A percentile compares a stretch with the other conserved stretches of the same genome.
Evolutionary conservation across 495 filamentous ascomycete species (phyloP).

Genomic region (Penicillium longicatenatum): DNA sequence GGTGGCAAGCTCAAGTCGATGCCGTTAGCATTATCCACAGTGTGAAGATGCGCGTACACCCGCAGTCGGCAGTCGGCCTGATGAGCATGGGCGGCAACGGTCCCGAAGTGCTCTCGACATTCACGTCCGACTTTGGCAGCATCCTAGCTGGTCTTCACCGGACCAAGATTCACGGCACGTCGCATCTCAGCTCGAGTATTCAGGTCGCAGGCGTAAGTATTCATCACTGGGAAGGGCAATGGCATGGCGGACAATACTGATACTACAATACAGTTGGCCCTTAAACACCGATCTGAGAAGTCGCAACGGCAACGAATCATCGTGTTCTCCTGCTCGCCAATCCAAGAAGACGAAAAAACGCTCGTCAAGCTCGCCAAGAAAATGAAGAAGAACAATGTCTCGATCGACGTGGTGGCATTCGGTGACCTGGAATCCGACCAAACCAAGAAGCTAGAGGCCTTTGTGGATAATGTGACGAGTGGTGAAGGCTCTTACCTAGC

Average conservation of each 20-base stretch:
- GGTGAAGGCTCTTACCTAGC: conserved; percentile 88
- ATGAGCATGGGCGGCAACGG: conserved; percentile 99
- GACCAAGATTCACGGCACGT: conserved; percentile 87
- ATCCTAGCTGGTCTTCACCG: conserved; percentile 90
- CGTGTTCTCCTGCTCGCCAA: conserved; percentile 90
- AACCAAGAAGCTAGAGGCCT: conserved; percentile 87
- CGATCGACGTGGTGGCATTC: conserved; percentile 91
- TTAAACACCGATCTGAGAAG: conserved; percentile 98
- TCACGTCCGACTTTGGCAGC: conserved; percentile 93
- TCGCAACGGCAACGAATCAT: conserved; percentile 93
- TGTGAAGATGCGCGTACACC: conserved; percentile 89
- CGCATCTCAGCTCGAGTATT: conserved; percentile 88
- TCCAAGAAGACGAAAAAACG: conserved; percentile 83
- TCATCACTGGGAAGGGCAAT: neutral
- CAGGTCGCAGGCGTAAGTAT: conserved; percentile 86
- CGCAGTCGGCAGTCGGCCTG: conserved; percentile 93
- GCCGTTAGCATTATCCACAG: conserved; percentile 93
- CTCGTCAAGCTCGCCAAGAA: conserved; percentile 90
- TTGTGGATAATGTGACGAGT: conserved; percentile 88
- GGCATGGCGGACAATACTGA: conserved; percentile 6
- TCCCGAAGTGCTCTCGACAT: conserved; percentile 92
- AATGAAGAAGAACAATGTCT: conserved; percentile 96
- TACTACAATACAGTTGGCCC: conserved; percentile 65
- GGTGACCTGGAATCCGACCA: conserved; percentile 90
- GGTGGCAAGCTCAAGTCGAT: conserved; percentile 94